These are phyloP conservation scores for Crithidia acanthocephali DNA, from an alignment of 208 protist genomes.

Conservation along the genomic window DNA sequence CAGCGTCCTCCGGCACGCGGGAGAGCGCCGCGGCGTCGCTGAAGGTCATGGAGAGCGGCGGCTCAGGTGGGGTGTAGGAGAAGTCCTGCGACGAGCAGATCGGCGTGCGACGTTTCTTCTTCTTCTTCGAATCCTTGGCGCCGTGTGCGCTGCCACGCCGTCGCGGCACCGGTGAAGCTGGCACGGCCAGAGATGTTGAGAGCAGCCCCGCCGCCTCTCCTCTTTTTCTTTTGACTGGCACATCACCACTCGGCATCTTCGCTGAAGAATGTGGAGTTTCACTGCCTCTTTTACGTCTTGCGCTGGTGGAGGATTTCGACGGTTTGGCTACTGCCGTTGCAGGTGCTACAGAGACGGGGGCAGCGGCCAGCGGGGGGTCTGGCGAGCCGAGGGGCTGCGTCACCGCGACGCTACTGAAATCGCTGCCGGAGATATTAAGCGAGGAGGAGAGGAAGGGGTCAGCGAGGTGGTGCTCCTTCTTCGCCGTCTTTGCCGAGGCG, in stretches of 20 bases:
- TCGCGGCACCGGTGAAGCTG: background rate
- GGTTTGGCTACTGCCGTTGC: too few species aligned
- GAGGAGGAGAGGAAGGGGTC: conserved; percentile 16
- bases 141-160: background rate
- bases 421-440: background rate
- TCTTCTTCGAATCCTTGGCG: background rate
- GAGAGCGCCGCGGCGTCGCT: conserved; percentile 30
- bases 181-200: background rate
- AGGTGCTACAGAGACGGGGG: background rate
- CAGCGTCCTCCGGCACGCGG: conserved; percentile 8
- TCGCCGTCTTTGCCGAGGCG: background rate
- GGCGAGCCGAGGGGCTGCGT: conserved; percentile 12
- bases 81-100: background rate
- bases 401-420: background rate
- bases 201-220: background rate
- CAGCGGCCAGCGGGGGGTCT: background rate
- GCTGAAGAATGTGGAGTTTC: background rate
- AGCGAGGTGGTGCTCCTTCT: background rate
- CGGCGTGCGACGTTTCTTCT: background rate
- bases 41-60: conserved; percentile 28
- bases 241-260: background rate
- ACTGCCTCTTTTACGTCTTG: too few species aligned
- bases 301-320: background rate
- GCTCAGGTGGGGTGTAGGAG: background rate
- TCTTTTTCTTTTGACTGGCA: background rate